Conservation (phyloP, 2,329 filamentous ascomycete species). For the Alternaria brassicicola region DNA sequence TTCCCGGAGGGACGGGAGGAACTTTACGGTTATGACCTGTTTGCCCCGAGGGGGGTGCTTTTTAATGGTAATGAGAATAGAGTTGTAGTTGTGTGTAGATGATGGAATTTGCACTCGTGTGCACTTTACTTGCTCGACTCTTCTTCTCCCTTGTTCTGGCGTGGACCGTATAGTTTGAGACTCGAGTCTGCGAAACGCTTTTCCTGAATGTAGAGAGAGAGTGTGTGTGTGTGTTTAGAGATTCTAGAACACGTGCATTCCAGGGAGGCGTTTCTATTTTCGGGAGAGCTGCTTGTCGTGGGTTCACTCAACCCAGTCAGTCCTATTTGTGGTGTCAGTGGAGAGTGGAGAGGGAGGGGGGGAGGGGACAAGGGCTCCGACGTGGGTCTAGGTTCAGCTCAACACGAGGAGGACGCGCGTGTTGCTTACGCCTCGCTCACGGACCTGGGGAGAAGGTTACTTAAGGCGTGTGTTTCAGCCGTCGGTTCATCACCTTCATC, state of each 20-base stretch:
- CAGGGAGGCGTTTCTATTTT: not conserved
- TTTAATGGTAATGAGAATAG: conserved; percentile 11
- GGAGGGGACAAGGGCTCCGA: too few species aligned
- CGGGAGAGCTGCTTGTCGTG: not conserved
- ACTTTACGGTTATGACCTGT: conserved; percentile 21
- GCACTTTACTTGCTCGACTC: not conserved
- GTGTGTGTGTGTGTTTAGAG: too few species aligned
- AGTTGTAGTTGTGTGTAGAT: not conserved
- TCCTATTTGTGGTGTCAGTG: not conserved
- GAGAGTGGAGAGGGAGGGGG: too few species aligned
- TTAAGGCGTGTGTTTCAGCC: not conserved
- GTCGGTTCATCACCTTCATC: not conserved
- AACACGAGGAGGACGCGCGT: conserved; percentile 10
- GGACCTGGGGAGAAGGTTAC: not conserved
- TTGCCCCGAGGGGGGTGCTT: not conserved
- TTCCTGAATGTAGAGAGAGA: too few species aligned
- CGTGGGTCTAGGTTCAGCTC: not conserved
- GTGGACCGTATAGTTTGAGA: not conserved
- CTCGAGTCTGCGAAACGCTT: not conserved
- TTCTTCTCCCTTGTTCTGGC: not conserved
- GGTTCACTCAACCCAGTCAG: not conserved
- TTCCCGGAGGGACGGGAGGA: not conserved
- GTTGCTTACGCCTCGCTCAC: not conserved
- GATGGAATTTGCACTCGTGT: not conserved
- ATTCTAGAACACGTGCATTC: not conserved